These are phyloP conservation scores for Gymnopilus dilepis DNA, from an alignment of 768 basidiomycete species.

Conservation along the genomic window DNA sequence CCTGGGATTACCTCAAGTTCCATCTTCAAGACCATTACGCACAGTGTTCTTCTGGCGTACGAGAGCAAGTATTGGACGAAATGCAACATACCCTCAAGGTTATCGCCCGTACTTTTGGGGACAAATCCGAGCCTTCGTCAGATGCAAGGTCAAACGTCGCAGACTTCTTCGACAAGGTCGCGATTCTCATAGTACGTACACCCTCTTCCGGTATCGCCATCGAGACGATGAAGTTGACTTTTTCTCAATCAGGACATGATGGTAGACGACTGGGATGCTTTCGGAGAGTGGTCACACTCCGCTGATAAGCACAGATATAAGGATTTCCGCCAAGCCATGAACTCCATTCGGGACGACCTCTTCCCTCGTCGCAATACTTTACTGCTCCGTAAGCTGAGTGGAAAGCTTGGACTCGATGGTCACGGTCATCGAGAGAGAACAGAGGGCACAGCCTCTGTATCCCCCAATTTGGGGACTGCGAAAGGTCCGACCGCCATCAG, in stretches of 20 bases:
- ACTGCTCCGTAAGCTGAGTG: conserved; percentile 4
- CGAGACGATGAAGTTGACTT: neutral
- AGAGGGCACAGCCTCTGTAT: neutral
- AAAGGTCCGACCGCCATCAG: neutral
- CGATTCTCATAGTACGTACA: conserved; percentile 11
- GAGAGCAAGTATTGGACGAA: conserved; percentile 8
- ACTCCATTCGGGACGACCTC: neutral
- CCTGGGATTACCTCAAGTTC: conserved; percentile 14
- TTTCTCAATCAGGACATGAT: conserved; percentile 2
- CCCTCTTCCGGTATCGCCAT: neutral
- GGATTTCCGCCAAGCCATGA: conserved; percentile 9
- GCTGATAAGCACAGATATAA: conserved; percentile 4
- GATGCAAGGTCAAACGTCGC: neutral
- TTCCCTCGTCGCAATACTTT: conserved; percentile 1
- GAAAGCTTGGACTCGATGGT: neutral
- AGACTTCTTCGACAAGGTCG: conserved; percentile 6
- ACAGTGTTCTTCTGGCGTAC: conserved; percentile 9
- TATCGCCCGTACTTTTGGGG: neutral
- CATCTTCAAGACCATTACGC: conserved; percentile 14
- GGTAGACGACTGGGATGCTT: conserved; percentile 15
- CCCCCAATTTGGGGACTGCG: neutral
- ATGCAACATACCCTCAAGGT: conserved; percentile 8
- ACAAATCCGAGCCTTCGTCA: conserved; percentile 1
- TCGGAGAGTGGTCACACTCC: conserved; percentile 13
- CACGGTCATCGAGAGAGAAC: neutral